Conservation (phyloP, 2,329 filamentous ascomycete species). For the Pleurostoma richardsiae region DNA sequence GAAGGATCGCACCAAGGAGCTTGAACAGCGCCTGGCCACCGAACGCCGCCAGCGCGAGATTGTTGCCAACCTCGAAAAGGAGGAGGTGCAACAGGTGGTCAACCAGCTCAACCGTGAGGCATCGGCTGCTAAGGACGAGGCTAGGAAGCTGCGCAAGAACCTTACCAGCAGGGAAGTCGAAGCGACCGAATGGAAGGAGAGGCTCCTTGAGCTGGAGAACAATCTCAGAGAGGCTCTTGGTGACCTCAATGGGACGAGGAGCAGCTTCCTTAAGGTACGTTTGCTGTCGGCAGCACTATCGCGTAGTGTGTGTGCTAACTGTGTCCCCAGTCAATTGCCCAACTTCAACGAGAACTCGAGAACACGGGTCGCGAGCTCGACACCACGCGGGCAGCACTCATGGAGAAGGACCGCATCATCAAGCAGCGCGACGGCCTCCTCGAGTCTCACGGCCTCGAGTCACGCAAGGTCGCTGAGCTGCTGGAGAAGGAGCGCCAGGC, state of each 20-base stretch:
- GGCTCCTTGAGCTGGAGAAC: slow-evolving; percentile 83
- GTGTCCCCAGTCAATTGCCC: slow-evolving; percentile 51
- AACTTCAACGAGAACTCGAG: slow-evolving; percentile 83
- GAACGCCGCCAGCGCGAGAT: slow-evolving; percentile 85
- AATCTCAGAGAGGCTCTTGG: slow-evolving; percentile 83
- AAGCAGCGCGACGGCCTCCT: slow-evolving; percentile 84
- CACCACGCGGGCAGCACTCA: slow-evolving; percentile 66
- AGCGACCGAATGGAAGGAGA: slow-evolving; percentile 85
- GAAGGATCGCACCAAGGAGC: slow-evolving; percentile 67
- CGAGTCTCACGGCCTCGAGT: slow-evolving; percentile 84
- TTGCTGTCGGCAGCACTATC: neutral
- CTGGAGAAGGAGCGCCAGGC: slow-evolving; percentile 85
- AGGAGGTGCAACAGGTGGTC: slow-evolving; percentile 89
- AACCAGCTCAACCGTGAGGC: slow-evolving; percentile 88
- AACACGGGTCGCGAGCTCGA: slow-evolving; percentile 80
- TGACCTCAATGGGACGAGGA: slow-evolving; percentile 80
- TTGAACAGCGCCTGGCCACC: slow-evolving; percentile 69
- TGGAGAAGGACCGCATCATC: slow-evolving; percentile 88
- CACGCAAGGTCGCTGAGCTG: slow-evolving; percentile 76
- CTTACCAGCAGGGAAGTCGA: slow-evolving; percentile 82
- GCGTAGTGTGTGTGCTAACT: too few relatives aligned
- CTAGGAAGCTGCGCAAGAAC: slow-evolving; percentile 74
- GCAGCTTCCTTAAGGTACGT: slow-evolving; percentile 73
- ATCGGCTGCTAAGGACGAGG: slow-evolving; percentile 78
- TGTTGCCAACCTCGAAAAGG: slow-evolving; percentile 82